Conservation (phyloP, 108 stramenopile species). For the Aurantiochytrium sp. region DNA sequence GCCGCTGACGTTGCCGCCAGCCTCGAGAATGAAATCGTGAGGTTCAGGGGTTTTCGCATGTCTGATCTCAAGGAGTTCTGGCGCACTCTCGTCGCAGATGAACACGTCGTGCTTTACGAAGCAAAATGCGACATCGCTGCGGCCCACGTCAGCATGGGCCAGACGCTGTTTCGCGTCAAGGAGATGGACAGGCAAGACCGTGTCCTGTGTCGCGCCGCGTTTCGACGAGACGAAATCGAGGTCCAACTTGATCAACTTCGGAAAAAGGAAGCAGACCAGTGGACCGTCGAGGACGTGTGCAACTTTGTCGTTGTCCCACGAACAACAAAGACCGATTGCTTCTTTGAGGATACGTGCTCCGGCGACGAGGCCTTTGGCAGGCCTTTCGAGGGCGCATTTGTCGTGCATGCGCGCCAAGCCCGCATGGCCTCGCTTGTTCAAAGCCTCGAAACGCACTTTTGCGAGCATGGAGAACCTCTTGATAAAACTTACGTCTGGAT, state of each 20-base stretch:
- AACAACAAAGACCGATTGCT: not conserved
- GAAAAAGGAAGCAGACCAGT: not conserved
- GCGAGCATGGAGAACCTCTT: too few relatives aligned
- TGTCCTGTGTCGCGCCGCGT: too few relatives aligned
- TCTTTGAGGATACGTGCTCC: not conserved
- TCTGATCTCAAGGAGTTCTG: not conserved
- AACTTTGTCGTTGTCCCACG: not conserved
- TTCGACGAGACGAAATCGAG: too few relatives aligned
- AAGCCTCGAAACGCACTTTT: not conserved
- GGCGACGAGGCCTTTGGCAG: not conserved
- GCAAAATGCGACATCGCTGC: not conserved
- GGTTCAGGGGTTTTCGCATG: not conserved
- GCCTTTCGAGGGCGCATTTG: not conserved
- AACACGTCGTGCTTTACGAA: not conserved
- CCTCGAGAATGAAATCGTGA: not conserved
- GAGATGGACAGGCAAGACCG: too few relatives aligned
- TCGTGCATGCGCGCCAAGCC: not conserved
- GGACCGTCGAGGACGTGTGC: not conserved
- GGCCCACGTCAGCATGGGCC: not conserved
- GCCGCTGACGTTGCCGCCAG: too few relatives aligned
- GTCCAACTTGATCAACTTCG: not conserved
- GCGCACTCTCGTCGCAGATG: not conserved
- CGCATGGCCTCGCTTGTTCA: not conserved
- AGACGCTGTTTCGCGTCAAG: not conserved
- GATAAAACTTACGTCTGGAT: not conserved